Evolutionary conservation across 108 stramenopile species (phyloP).

Genomic region (Aurantiochytrium sp.): DNA sequence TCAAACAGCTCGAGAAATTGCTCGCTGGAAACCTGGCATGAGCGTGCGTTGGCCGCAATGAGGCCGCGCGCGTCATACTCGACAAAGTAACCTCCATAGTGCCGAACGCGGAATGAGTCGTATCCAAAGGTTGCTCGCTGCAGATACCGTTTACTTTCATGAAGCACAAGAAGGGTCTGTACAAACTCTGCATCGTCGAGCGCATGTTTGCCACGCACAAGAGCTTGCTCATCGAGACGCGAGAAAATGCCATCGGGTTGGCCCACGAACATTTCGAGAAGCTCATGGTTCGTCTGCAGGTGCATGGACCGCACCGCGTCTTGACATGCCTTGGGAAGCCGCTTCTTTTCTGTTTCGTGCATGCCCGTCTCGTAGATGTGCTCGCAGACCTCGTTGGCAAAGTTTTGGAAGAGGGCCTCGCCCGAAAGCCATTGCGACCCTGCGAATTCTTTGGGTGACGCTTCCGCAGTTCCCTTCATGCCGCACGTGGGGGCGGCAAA

Average conservation of each 20-base stretch:
- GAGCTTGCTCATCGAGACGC: not conserved
- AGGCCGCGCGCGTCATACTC: not conserved
- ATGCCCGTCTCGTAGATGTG: not conserved
- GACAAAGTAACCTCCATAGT: not conserved
- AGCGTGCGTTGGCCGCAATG: not conserved
- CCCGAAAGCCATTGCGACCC: not conserved
- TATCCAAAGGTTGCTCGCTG: constrained; percentile 6
- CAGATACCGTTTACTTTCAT: not conserved
- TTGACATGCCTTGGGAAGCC: not conserved
- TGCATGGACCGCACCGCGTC: not conserved
- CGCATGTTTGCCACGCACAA: not conserved
- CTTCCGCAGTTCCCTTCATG: not conserved
- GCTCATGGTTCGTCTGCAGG: not conserved
- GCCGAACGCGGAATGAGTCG: not conserved
- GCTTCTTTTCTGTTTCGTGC: not conserved
- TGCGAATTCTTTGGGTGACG: not conserved
- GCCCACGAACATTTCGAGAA: not conserved
- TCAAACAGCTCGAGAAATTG: not conserved
- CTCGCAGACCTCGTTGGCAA: constrained; percentile 3
- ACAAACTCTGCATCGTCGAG: not conserved
- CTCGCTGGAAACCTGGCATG: not conserved
- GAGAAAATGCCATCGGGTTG: not conserved
- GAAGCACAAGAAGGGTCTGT: not conserved
- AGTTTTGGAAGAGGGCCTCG: not conserved
- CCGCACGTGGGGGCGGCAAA: not conserved